Evolutionary conservation across 192 early-diverging fungal genomes (phyloP).

Genomic region (Umbelopsis vinacea): DNA sequence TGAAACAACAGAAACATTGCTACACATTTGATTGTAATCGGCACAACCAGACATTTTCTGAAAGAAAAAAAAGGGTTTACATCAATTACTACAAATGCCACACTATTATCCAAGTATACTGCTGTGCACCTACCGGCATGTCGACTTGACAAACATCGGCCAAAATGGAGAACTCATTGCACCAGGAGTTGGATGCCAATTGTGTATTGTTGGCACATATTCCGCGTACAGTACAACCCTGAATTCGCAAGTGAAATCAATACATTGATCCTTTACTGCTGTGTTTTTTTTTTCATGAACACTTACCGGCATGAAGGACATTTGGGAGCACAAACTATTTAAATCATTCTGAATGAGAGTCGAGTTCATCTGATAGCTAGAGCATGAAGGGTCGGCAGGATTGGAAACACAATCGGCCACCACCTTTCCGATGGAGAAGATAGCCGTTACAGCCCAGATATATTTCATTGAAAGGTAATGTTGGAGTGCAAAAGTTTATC

Average conservation of each 20-base stretch:
- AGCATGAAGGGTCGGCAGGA: neutral
- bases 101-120: neutral
- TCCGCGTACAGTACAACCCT: slow-evolving; percentile 5
- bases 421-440: neutral
- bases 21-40: slow-evolving; percentile 21
- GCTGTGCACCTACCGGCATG: slow-evolving; percentile 49
- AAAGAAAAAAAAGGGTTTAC: slow-evolving; percentile 1
- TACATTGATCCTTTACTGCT: too few species aligned
- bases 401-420: neutral
- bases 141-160: slow-evolving; percentile 52
- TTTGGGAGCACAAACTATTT: slow-evolving; percentile 47
- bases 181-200: slow-evolving; percentile 51
- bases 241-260: neutral
- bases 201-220: slow-evolving; percentile 36
- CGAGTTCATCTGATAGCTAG: slow-evolving; percentile 6
- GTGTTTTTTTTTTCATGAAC: neutral
- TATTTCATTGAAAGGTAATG: neutral
- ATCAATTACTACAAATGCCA: neutral
- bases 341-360: slow-evolving; percentile 31
- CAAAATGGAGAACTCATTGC: slow-evolving; percentile 48
- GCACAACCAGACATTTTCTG: slow-evolving; percentile 44
- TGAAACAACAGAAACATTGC: slow-evolving; percentile 28
- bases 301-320: slow-evolving; percentile 57
- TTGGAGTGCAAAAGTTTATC: too few species aligned
- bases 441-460: neutral